Evolutionary conservation across 2,329 filamentous ascomycete genomes (phyloP).

Genomic region (Phialophora tarda): DNA sequence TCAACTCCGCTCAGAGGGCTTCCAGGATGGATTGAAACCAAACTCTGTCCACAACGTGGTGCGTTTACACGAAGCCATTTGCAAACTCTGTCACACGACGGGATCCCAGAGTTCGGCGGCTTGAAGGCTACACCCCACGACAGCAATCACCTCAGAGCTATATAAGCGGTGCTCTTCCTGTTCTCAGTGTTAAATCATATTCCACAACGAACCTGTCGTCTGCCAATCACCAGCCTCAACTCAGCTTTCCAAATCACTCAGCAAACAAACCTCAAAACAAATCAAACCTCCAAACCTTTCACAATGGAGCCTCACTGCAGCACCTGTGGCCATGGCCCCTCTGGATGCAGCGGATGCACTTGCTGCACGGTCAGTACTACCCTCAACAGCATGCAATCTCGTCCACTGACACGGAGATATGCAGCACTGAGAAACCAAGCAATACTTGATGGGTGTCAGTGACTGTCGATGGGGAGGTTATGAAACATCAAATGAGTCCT

Average conservation of each 20-base stretch:
- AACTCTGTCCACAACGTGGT: neutral
- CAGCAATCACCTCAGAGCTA: neutral
- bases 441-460: neutral
- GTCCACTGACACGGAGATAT: neutral
- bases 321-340: slow-evolving; percentile 6
- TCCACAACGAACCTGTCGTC: neutral
- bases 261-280: neutral
- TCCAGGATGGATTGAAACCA: neutral
- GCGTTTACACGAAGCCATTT: neutral
- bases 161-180: neutral
- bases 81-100: neutral
- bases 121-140: neutral
- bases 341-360: slow-evolving; percentile 10
- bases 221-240: neutral
- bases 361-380: slow-evolving; percentile 14
- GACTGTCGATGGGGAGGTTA: neutral
- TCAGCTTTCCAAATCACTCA: neutral
- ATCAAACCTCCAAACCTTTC: neutral
- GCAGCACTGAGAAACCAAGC: slow-evolving; percentile 3
- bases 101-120: neutral
- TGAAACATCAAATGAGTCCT: neutral
- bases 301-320: slow-evolving; percentile 9
- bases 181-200: neutral
- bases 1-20: neutral
- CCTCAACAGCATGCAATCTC: neutral